Percentiles rank a stretch among this genome's conserved stretches.
These are phyloP conservation scores for Trypanosoma congolense DNA, from an alignment of 208 protist genomes.

Conservation along the genomic window DNA sequence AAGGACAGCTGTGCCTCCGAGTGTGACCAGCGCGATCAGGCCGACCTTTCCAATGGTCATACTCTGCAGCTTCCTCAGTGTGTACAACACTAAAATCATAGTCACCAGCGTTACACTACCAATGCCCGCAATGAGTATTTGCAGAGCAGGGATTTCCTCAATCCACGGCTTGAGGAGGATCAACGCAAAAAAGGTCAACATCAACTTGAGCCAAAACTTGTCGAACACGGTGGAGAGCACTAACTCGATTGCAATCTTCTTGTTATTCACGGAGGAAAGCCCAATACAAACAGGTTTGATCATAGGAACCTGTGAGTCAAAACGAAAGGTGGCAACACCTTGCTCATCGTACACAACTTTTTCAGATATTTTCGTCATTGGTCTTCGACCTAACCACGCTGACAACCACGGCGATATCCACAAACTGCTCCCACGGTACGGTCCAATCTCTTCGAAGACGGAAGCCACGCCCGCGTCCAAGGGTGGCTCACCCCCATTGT, in stretches of 20 bases:
- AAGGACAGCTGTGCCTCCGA: constrained; percentile 48
- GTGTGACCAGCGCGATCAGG: constrained; percentile 29
- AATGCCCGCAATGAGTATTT: constrained; percentile 37
- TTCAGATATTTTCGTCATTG: constrained; percentile 13
- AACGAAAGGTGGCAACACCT: constrained; percentile 8
- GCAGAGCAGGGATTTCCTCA: constrained; percentile 37
- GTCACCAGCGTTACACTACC: constrained; percentile 39
- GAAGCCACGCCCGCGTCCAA: background rate
- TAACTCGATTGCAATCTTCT: constrained; percentile 24
- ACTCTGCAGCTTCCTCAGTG: constrained; percentile 39
- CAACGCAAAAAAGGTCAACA: constrained; percentile 26
- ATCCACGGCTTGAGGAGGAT: constrained; percentile 35
- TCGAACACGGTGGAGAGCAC: constrained; percentile 39
- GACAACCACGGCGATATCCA: constrained; percentile 22
- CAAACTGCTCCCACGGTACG: constrained; percentile 11
- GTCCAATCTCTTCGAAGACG: constrained; percentile 22
- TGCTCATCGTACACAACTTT: constrained; percentile 2
- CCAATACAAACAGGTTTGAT: constrained; percentile 24
- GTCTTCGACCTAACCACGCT: constrained; percentile 19
- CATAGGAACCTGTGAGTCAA: constrained; percentile 7
- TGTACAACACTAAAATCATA: constrained; percentile 33
- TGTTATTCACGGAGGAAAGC: constrained; percentile 4
- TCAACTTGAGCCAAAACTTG: constrained; percentile 41
- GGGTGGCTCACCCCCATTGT: background rate
- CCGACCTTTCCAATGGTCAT: constrained; percentile 57